Conservation (phyloP, 768 basidiomycete genomes). For the Phlebiopsis gigantea region DNA sequence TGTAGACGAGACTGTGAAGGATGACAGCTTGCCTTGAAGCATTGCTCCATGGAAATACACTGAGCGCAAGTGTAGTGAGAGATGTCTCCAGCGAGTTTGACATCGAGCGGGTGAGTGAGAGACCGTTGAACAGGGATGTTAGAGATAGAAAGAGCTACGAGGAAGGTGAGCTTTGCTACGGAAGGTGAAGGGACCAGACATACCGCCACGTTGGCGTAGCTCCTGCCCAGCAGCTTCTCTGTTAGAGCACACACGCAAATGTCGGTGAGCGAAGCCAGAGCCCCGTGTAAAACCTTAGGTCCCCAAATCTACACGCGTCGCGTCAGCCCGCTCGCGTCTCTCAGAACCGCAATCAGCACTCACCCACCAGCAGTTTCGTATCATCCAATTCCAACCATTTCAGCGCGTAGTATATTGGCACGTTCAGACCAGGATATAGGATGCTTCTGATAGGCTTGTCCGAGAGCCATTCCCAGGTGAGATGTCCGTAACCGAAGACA, state of each 20-base stretch:
- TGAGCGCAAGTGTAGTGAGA: conserved; percentile 71
- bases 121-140: conserved; percentile 81
- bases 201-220: conserved; percentile 59
- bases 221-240: conserved; percentile 46
- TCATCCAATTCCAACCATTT: conserved; percentile 51
- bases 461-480: conserved; percentile 95
- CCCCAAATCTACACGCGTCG: conserved; percentile 48
- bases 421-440: conserved; percentile 75
- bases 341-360: neutral
- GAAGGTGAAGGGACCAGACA: conserved; percentile 26
- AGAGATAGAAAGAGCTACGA: conserved; percentile 72
- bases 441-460: conserved; percentile 71
- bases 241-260: conserved; percentile 65
- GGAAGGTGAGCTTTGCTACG: neutral
- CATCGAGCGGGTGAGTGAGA: conserved; percentile 80
- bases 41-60: conserved; percentile 64
- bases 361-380: conserved; percentile 56
- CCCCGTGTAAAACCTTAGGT: conserved; percentile 75
- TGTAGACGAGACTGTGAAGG: neutral
- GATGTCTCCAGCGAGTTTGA: conserved; percentile 93
- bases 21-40: neutral
- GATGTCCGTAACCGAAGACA: conserved; percentile 87
- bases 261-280: conserved; percentile 77
- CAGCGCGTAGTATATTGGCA: conserved; percentile 72
- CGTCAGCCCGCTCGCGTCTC: neutral